phyloP scores from a whole-genome alignment of 345 rosid species.

The Nasturtium officinale region DNA sequence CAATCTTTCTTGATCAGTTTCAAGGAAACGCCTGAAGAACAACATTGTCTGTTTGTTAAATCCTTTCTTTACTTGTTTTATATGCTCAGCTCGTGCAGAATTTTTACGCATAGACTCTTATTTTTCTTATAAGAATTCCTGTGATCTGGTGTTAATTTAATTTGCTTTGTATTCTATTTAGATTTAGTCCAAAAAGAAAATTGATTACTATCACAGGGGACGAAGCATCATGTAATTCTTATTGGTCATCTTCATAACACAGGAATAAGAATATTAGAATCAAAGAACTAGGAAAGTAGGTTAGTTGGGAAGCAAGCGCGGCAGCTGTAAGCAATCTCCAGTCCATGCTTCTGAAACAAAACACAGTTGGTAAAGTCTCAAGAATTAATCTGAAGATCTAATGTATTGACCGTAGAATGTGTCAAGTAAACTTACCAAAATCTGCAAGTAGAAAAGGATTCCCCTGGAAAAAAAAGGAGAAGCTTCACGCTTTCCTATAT shows the following conservation, averaged over 20 bases:
- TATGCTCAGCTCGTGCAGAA: conserved; percentile 31
- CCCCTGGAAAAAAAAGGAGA: neutral
- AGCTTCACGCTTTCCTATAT: neutral
- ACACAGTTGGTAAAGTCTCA: neutral
- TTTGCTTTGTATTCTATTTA: conserved; percentile 19
- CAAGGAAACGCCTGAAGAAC: conserved; percentile 7
- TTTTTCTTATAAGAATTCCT: neutral
- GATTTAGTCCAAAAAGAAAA: neutral
- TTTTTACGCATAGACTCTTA: neutral
- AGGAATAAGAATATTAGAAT: too few relatives aligned
- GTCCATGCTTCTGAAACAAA: conserved; percentile 33
- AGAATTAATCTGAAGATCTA: neutral
- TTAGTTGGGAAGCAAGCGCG: too few relatives aligned
- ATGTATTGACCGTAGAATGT: neutral
- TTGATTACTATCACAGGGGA: neutral
- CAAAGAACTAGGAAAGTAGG: too few relatives aligned
- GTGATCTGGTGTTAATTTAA: neutral
- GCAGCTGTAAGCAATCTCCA: conserved; percentile 36
- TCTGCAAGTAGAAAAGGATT: neutral
- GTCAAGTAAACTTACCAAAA: neutral
- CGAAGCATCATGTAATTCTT: neutral
- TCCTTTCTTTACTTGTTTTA: neutral
- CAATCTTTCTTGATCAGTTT: conserved; percentile 8
- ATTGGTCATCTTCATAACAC: too few relatives aligned
- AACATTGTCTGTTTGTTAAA: conserved; percentile 23